phyloP scores from a whole-genome alignment of 108 stramenopile genomes.

The Cyclotella baltica region DNA sequence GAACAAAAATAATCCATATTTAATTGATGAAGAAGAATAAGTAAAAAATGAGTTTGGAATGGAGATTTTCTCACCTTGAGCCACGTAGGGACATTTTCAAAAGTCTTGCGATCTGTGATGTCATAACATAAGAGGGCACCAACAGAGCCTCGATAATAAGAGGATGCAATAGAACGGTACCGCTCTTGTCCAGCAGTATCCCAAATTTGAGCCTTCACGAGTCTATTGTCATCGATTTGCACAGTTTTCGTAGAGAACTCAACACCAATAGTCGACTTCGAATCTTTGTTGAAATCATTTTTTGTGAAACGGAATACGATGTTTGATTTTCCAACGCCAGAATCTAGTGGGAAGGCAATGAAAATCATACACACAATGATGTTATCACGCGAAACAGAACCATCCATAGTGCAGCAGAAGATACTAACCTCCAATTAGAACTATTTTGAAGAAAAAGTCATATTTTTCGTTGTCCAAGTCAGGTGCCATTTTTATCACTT shows the following conservation, averaged over 20 bases:
- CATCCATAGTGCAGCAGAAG: too few species aligned
- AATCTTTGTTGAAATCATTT: constrained; percentile 73
- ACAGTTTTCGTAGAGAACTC: constrained; percentile 73
- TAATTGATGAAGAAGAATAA: too few species aligned
- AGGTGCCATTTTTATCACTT: background rate
- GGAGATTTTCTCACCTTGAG: too few species aligned
- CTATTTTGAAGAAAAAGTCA: constrained; percentile 70
- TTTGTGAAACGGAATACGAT: constrained; percentile 65
- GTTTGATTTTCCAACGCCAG: constrained; percentile 68
- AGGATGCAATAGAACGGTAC: constrained; percentile 57
- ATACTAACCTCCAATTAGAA: constrained; percentile 57
- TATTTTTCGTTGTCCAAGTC: constrained; percentile 39
- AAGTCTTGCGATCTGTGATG: constrained; percentile 60
- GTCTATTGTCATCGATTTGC: constrained; percentile 61
- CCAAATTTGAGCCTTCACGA: constrained; percentile 93
- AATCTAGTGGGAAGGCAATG: too few species aligned
- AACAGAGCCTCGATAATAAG: constrained; percentile 63
- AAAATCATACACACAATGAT: too few species aligned
- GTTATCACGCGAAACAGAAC: too few species aligned
- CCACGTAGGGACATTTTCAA: constrained; percentile 50
- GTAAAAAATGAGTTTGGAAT: too few species aligned
- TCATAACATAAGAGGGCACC: constrained; percentile 68
- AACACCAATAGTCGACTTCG: constrained; percentile 69
- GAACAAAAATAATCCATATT: constrained; percentile 65
- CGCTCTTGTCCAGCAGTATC: constrained; percentile 93